These are phyloP conservation scores for Trichosanthes truncata DNA, from an alignment of 306 rosid species.

Conservation along the genomic window DNA sequence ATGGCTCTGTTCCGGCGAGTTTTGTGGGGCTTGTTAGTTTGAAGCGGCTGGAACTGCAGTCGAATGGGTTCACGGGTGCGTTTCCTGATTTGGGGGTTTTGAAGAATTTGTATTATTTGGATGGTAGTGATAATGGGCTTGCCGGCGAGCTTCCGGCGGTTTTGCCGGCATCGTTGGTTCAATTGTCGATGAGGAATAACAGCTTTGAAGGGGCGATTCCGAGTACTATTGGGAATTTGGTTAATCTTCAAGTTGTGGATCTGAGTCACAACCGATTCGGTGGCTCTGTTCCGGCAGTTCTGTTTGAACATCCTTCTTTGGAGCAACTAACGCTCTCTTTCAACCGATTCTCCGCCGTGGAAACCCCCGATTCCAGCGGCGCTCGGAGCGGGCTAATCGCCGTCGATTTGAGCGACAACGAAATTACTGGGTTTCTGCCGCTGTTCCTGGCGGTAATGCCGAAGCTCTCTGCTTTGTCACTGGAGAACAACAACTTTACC, in stretches of 20 bases:
- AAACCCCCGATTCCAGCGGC: slow-evolving; percentile 15
- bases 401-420: slow-evolving; percentile 63
- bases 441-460: slow-evolving; percentile 51
- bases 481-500: slow-evolving; percentile 54
- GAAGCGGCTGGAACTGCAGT: slow-evolving; percentile 50
- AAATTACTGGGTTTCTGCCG: slow-evolving; percentile 44
- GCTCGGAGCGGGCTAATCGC: slow-evolving; percentile 41
- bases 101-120: slow-evolving; percentile 33
- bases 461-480: slow-evolving; percentile 57
- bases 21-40: slow-evolving; percentile 26
- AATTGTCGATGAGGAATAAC: slow-evolving; percentile 62
- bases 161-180: slow-evolving; percentile 41
- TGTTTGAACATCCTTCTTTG: slow-evolving; percentile 53
- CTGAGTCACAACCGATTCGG: slow-evolving; percentile 45
- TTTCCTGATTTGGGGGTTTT: slow-evolving; percentile 39
- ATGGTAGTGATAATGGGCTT: slow-evolving; percentile 41
- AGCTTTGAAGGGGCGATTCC: slow-evolving; percentile 27
- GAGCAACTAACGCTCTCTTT: slow-evolving; percentile 62
- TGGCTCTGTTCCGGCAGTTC: slow-evolving; percentile 34
- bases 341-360: slow-evolving; percentile 44
- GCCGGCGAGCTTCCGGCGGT: slow-evolving; percentile 34
- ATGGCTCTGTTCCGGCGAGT: slow-evolving; percentile 39
- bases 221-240: slow-evolving; percentile 17
- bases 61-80: slow-evolving; percentile 40
- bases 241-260: slow-evolving; percentile 47